Percentiles rank a stretch among this genome's conserved stretches.
Evolutionary conservation across 805 yeast genomes (phyloP).

Genomic region (Maudiozyma serrabonitensis): DNA sequence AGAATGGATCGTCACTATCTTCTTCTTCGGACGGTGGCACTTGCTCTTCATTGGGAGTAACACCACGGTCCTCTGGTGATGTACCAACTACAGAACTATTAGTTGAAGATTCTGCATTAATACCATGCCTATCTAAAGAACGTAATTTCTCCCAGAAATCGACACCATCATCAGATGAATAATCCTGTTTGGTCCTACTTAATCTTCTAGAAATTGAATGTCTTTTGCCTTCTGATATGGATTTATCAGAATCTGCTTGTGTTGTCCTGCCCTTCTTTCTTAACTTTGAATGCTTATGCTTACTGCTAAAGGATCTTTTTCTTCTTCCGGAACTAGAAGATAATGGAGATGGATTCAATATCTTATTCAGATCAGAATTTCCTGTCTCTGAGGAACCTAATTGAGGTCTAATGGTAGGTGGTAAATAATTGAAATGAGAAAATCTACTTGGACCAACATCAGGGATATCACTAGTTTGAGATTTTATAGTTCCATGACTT

Average conservation of each 20-base stretch:
- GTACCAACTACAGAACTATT: neutral
- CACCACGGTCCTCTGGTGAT: neutral
- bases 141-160: constrained; percentile 69
- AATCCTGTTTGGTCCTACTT: neutral
- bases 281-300: constrained; percentile 4
- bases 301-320: constrained; percentile 5
- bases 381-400: constrained; percentile 48
- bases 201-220: neutral
- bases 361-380: constrained; percentile 36
- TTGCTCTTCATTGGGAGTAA: neutral
- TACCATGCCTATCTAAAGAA: constrained; percentile 35
- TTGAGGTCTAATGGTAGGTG: constrained; percentile 67
- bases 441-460: constrained; percentile 48
- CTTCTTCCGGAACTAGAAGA: constrained; percentile 3
- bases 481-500: constrained; percentile 12
- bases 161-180: constrained; percentile 43
- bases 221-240: neutral
- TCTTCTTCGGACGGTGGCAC: neutral
- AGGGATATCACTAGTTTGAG: constrained; percentile 20
- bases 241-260: neutral
- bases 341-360: constrained; percentile 32
- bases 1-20: constrained; percentile 3
- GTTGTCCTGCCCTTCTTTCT: neutral
- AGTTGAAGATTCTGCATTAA: neutral
- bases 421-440: constrained; percentile 66